Base-by-base conservation (phyloP, 345 rosid genomes). In the Barbarea vulgaris region DNA sequence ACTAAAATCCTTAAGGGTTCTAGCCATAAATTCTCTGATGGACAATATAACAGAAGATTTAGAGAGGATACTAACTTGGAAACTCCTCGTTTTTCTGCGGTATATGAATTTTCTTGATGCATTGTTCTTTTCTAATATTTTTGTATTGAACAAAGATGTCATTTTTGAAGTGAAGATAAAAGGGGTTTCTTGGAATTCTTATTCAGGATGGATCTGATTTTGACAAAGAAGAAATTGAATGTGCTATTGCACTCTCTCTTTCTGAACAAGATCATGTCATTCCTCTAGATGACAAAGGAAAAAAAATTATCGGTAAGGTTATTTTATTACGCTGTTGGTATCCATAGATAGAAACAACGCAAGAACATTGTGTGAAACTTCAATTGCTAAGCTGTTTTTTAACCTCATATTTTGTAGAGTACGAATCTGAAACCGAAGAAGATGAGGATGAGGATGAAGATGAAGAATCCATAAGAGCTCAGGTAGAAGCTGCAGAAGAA, bases 221-320 rank as follows among this genome's bases (percentile, higher is more conserved):
- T 56, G 98, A 96, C 83, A 84, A 74, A 66, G 97, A 88, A 44
- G 96, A 96, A 11, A 81, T 91, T 66, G 98, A 91, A 2, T 71
- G 76, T 67, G 99, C 93, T 22, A 87, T 96, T 79, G 98, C 91
- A 69, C 68, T 93, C 13, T 93, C 99, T 64, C 94, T 91, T 62
- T 80, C 93, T 7, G 97, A 86, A 80, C 87, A 47, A 78, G 91
- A 93, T 63, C 82, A 54, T 33, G 88, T 88, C 8, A 73, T 88
- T 13, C 91, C 84, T 56, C 85, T 27, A 72, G 88, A 91, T 80
- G 80, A 53, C 21, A 87, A 96, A 81, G 96, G 97, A 67, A 93
- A 91, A 83, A 83, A 84, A 65, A 81, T 86, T 15, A 81, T 91
- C 25, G 97, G 99, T 96, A 86, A 82, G 85, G 25, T 33, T 67